Evolutionary conservation across 1,284 basidiomycete genomes (phyloP).

Genomic region (Tremellales sp.): DNA sequence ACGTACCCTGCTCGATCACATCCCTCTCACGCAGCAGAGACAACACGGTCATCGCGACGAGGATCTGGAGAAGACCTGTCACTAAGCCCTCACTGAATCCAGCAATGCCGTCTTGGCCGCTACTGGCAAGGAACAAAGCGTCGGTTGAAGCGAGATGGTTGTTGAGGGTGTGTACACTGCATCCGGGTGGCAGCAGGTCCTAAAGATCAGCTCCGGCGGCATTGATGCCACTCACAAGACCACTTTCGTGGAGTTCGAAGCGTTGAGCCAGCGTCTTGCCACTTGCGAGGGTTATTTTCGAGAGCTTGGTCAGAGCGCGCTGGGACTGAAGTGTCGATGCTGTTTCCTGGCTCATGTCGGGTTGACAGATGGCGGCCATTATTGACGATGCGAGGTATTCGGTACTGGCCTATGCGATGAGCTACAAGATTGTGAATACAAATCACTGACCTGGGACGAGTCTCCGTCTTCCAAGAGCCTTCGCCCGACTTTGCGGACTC

Average conservation of each 20-base stretch:
- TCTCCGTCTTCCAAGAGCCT: background rate
- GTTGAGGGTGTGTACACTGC: too few species aligned
- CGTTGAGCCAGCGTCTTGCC: slow-evolving; percentile 7
- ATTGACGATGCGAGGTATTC: slow-evolving; percentile 18
- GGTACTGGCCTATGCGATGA: slow-evolving; percentile 8
- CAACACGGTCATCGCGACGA: too few species aligned
- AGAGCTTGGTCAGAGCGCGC: background rate
- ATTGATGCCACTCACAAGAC: slow-evolving; percentile 17
- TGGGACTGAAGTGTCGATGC: background rate
- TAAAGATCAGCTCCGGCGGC: background rate
- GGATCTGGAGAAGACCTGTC: too few species aligned
- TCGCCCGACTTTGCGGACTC: background rate
- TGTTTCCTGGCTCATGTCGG: background rate
- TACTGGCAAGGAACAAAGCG: too few species aligned
- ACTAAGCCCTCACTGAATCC: too few species aligned
- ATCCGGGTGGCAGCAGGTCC: too few species aligned
- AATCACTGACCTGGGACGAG: too few species aligned
- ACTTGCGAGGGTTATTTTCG: slow-evolving; percentile 11
- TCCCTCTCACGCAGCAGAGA: too few species aligned
- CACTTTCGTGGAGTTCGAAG: slow-evolving; percentile 28
- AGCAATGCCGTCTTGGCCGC: too few species aligned
- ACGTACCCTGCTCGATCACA: too few species aligned
- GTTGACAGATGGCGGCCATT: slow-evolving; percentile 6
- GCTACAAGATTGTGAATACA: background rate
- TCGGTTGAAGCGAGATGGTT: too few species aligned